Evolutionary conservation across 805 yeast species (phyloP).

Genomic region (Zygotorulaspora danielsina): DNA sequence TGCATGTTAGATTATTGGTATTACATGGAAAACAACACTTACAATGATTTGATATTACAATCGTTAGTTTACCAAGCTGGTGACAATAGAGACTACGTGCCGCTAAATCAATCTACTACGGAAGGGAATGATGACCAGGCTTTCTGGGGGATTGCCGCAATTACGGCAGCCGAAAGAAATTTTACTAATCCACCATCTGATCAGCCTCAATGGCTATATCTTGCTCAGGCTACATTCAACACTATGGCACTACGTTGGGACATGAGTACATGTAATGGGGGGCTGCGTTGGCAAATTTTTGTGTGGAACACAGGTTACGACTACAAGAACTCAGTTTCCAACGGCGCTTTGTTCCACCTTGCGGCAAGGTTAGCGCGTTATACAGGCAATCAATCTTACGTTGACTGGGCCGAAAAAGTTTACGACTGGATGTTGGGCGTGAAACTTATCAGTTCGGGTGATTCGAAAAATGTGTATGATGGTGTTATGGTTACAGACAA

Average conservation of each 20-base stretch:
- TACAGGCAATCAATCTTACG: slow-evolving; percentile 68
- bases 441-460: slow-evolving; percentile 41
- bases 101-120: slow-evolving; percentile 80
- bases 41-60: slow-evolving; percentile 50
- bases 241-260: slow-evolving; percentile 94
- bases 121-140: slow-evolving; percentile 99
- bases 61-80: slow-evolving; percentile 75
- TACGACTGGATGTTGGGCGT: slow-evolving; percentile 75
- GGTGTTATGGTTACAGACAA: slow-evolving; percentile 58
- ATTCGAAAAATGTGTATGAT: slow-evolving; percentile 49
- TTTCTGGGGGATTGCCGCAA: slow-evolving; percentile 91
- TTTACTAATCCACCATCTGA: slow-evolving; percentile 63
- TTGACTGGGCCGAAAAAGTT: slow-evolving; percentile 66
- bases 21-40: slow-evolving; percentile 66
- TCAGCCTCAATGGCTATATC: slow-evolving; percentile 68
- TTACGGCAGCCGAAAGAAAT: slow-evolving; percentile 88
- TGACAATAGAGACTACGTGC: slow-evolving; percentile 71
- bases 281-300: slow-evolving; percentile 94
- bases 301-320: slow-evolving; percentile 92
- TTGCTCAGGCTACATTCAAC: slow-evolving; percentile 87
- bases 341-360: slow-evolving; percentile 81
- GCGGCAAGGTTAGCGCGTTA: slow-evolving; percentile 85
- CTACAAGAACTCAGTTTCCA: slow-evolving; percentile 88
- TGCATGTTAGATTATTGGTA: slow-evolving; percentile 73
- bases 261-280: slow-evolving; percentile 66